phyloP scores from a whole-genome alignment of 108 stramenopile genomes.

The Cyclotella choctawhatcheeana region DNA sequence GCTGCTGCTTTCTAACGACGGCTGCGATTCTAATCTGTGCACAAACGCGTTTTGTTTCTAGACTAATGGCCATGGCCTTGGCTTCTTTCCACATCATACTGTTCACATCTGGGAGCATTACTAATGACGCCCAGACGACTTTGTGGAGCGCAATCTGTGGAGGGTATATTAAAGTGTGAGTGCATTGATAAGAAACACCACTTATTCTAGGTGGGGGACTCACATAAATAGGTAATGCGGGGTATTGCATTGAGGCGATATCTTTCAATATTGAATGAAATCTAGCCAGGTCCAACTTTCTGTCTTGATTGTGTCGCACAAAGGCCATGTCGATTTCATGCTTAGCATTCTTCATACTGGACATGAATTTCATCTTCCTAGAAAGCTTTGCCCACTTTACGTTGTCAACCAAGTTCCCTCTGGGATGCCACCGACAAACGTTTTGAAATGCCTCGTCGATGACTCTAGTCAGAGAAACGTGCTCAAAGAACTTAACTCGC shows the following conservation, averaged over 20 bases:
- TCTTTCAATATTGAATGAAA: slow-evolving; percentile 49
- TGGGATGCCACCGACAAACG: slow-evolving; percentile 59
- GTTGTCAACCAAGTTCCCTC: slow-evolving; percentile 44
- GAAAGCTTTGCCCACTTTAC: slow-evolving; percentile 66
- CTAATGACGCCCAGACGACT: slow-evolving; percentile 48
- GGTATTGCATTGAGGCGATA: slow-evolving; percentile 49
- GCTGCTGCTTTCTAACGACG: slow-evolving; percentile 31
- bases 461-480: slow-evolving; percentile 37
- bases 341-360: slow-evolving; percentile 44
- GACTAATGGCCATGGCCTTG: slow-evolving; percentile 53
- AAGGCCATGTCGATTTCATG: slow-evolving; percentile 58
- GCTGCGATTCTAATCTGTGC: slow-evolving; percentile 52
- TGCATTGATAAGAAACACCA: too few species aligned
- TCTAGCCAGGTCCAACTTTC: slow-evolving; percentile 39
- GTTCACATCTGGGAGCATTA: slow-evolving; percentile 59
- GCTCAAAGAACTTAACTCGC: slow-evolving; percentile 52
- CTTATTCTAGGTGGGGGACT: too few species aligned
- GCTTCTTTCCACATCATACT: slow-evolving; percentile 59
- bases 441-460: slow-evolving; percentile 46
- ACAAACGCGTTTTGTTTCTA: slow-evolving; percentile 50
- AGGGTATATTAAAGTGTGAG: slow-evolving; percentile 3
- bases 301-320: slow-evolving; percentile 39
- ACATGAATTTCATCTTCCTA: slow-evolving; percentile 56
- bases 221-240: slow-evolving; percentile 28
- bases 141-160: slow-evolving; percentile 32